Evolutionary conservation across 2,329 filamentous ascomycete species (phyloP).

Genomic region (Trematosphaeria pertusa): DNA sequence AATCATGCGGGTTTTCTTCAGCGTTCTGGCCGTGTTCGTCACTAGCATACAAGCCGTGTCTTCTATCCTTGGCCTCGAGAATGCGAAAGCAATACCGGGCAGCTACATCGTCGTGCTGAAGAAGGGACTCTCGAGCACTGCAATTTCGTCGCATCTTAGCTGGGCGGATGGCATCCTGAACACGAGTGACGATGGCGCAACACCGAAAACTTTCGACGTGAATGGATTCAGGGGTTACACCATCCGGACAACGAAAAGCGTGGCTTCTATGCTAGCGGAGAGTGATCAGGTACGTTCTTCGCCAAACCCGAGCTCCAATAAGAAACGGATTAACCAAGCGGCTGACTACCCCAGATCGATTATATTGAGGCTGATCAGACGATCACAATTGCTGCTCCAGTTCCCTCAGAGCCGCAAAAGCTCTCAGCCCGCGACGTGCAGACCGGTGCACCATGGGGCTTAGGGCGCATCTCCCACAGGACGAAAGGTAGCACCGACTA

Average conservation of each 20-base stretch:
- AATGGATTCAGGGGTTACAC: constrained; percentile 84
- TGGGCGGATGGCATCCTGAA: constrained; percentile 74
- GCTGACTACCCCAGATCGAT: constrained; percentile 70
- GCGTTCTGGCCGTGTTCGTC: not conserved
- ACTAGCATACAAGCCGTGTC: constrained; percentile 2
- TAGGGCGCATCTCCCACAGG: constrained; percentile 95
- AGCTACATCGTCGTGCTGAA: constrained; percentile 98
- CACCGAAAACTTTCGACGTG: constrained; percentile 77
- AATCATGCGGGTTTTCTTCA: not conserved
- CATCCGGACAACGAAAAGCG: constrained; percentile 3
- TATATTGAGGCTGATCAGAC: constrained; percentile 92
- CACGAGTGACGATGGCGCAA: constrained; percentile 72
- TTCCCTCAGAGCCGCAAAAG: constrained; percentile 13
- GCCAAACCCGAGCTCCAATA: constrained; percentile 4
- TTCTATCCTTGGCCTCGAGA: constrained; percentile 34
- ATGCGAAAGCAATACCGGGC: constrained; percentile 81
- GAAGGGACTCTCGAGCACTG: constrained; percentile 78
- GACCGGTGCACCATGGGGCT: constrained; percentile 92
- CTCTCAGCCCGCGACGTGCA: constrained; percentile 73
- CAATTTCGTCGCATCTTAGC: constrained; percentile 76
- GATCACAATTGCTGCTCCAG: constrained; percentile 74
- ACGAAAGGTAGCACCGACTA: constrained; percentile 84
- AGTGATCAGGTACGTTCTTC: constrained; percentile 13
- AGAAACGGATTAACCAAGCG: not conserved
- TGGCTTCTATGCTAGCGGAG: constrained; percentile 5